Conservation (phyloP, 2,329 filamentous ascomycete genomes). For the Colletotrichum noveboracense region DNA sequence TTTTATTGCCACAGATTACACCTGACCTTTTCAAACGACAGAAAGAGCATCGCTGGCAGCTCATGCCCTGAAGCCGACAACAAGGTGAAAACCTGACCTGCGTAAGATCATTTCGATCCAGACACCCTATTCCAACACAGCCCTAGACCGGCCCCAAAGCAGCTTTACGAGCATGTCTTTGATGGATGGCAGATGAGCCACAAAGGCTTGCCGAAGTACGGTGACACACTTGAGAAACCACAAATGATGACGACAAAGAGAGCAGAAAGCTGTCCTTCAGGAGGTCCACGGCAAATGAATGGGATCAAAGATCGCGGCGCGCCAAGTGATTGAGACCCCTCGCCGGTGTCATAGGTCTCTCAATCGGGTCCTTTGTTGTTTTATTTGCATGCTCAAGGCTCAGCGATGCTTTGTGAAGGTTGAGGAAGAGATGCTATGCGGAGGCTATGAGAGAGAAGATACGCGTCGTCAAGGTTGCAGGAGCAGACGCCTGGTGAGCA, state of each 20-base stretch:
- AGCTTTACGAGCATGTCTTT: not conserved
- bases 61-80: not conserved
- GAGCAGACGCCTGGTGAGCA: fast-evolving
- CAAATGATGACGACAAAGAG: not conserved
- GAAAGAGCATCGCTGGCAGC: not conserved
- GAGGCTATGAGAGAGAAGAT: no score
- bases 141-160: not conserved
- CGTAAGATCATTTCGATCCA: not conserved
- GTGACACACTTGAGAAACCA: fast-evolving
- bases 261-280: not conserved
- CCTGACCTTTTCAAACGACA: fast-evolving
- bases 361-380: not conserved
- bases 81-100: fast-evolving
- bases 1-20: not conserved
- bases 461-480: not conserved
- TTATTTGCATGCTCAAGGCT: not conserved
- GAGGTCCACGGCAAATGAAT: not conserved
- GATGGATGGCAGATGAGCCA: not conserved
- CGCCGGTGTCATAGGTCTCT: not conserved
- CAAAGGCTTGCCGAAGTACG: not conserved
- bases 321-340: not conserved
- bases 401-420: not conserved
- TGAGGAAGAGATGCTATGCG: no score
- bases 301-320: not conserved
- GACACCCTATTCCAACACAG: not conserved